phyloP scores from a whole-genome alignment of 768 basidiomycete genomes.

The Hydnomerulius pinastri region DNA sequence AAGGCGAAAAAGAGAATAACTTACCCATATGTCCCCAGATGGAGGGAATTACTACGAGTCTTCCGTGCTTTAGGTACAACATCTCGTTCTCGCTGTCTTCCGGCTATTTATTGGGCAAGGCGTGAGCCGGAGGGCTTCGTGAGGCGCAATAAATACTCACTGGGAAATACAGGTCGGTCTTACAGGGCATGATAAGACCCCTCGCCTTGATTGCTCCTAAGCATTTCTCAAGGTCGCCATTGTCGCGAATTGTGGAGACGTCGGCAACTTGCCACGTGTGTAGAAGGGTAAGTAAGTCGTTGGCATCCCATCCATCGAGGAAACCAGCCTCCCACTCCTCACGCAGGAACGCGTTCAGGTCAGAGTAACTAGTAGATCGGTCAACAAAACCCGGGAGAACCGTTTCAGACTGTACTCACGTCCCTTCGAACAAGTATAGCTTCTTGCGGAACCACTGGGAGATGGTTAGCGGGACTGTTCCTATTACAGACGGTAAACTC shows the following conservation, averaged over 20 bases:
- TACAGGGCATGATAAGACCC: conserved; percentile 59
- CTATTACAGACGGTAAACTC: conserved; percentile 10
- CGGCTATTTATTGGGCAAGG: conserved; percentile 37
- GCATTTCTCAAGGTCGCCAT: conserved; percentile 42
- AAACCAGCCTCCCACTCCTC: conserved; percentile 52
- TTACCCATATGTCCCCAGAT: conserved; percentile 60
- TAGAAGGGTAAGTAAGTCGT: conserved; percentile 50
- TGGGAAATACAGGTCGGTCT: conserved; percentile 61
- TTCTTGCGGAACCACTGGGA: conserved; percentile 56
- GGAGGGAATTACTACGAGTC: conserved; percentile 52
- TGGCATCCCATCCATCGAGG: conserved; percentile 52
- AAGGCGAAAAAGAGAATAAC: background rate
- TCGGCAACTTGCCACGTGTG: conserved; percentile 53
- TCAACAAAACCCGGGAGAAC: background rate
- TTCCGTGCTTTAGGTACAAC: conserved; percentile 40
- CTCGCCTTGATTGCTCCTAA: conserved; percentile 48
- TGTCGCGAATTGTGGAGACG: conserved; percentile 45
- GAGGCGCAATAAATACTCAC: conserved; percentile 24
- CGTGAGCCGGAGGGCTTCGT: background rate
- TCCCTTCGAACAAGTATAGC: conserved; percentile 42
- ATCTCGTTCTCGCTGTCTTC: conserved; percentile 55
- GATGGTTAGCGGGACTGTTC: background rate
- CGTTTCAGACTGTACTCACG: conserved; percentile 25
- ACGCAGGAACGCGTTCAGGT: conserved; percentile 50
- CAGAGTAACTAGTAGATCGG: conserved; percentile 39